Evolutionary conservation across 164 flowering plant species (phyloP).

Genomic region (Brasenia schreberi): DNA sequence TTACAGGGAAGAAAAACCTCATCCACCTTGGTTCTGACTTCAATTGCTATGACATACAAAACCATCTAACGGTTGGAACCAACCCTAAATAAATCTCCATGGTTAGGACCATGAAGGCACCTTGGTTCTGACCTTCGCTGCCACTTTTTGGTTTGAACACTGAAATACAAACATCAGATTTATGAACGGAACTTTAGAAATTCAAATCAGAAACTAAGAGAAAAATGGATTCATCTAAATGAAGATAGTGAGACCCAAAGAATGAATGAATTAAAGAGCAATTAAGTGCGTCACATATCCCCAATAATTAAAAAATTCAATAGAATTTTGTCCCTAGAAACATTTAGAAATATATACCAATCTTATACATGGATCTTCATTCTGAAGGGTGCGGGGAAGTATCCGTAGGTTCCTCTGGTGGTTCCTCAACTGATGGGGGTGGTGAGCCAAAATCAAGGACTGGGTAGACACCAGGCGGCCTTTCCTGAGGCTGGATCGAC

Average conservation of each 20-base stretch:
- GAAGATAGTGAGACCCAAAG: slow-evolving; percentile 12
- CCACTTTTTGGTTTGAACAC: no score
- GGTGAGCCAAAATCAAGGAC: slow-evolving; percentile 53
- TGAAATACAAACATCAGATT: no score
- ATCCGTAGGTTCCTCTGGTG: slow-evolving; percentile 15
- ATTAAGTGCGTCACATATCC: neutral
- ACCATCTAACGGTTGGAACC: no score
- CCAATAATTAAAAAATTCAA: neutral
- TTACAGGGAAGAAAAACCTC: no score
- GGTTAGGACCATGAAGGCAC: no score
- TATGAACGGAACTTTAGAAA: no score
- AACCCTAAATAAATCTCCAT: no score
- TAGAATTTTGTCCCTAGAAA: neutral
- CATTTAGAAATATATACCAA: neutral
- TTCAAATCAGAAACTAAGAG: no score
- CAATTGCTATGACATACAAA: no score
- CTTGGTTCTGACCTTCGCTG: no score
- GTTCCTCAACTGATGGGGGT: slow-evolving; percentile 29
- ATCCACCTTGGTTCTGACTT: no score
- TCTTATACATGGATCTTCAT: neutral
- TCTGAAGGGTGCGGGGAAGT: neutral
- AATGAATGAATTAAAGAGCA: slow-evolving; percentile 30
- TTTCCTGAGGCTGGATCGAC: slow-evolving; percentile 63
- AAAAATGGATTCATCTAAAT: neutral
- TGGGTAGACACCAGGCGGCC: slow-evolving; percentile 81